phyloP scores from a whole-genome alignment of 2,329 filamentous ascomycete genomes.

The Penicillium sp. region DNA sequence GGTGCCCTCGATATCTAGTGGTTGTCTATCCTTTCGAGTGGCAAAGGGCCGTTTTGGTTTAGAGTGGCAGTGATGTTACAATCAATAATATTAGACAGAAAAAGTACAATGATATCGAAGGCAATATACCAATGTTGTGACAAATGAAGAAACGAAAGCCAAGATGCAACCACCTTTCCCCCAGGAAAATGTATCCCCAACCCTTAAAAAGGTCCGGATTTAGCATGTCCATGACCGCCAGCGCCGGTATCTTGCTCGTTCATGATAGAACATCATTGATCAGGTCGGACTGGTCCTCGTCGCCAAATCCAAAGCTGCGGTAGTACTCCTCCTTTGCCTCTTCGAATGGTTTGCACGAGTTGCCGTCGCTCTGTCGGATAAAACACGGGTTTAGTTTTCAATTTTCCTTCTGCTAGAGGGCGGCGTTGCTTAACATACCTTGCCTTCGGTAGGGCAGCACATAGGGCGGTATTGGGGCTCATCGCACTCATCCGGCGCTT shows the following conservation, averaged over 20 bases:
- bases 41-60: background rate
- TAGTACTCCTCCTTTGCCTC: conserved; percentile 29
- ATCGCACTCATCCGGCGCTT: conserved; percentile 22
- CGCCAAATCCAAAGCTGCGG: conserved; percentile 9
- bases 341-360: conserved; percentile 29
- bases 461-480: conserved; percentile 25
- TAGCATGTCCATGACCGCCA: background rate
- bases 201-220: background rate
- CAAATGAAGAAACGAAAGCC: conserved; percentile 5
- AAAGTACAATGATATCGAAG: conserved; percentile 6
- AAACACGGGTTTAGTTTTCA: background rate
- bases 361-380: conserved; percentile 8
- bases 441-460: conserved; percentile 26
- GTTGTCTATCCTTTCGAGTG: too few species aligned
- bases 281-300: conserved; percentile 14
- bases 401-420: background rate
- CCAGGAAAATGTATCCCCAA: background rate
- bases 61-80: background rate
- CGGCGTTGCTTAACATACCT: conserved; percentile 8
- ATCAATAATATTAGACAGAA: conserved; percentile 4
- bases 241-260: background rate
- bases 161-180: background rate
- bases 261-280: conserved; percentile 24
- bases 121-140: conserved; percentile 6
- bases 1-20: too few species aligned